Base-by-base conservation (phyloP, 352 stramenopile species). In the Pythium chondricola region DNA sequence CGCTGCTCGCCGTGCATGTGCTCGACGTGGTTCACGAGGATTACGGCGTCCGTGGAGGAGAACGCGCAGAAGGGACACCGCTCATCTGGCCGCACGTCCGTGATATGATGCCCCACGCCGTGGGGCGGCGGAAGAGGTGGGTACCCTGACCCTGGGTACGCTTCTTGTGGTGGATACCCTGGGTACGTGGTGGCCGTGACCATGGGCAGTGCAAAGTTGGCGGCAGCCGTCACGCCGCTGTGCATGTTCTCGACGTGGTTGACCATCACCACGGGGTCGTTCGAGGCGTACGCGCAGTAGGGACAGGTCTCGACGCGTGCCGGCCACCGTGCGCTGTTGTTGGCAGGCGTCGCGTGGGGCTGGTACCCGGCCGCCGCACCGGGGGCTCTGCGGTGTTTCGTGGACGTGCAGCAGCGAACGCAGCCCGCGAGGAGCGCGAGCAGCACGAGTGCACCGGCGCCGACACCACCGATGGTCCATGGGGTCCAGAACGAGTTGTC, bases 21-120 rank as follows among this genome's bases (percentile, higher is more conserved):
- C 58, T 92, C 61, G 13, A 92, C 70, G 52, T 92, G 80, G 61
- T 88, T 88, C 6, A 92, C 77, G 26, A 92, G 58, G 26, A 85
- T 74, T 17, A 87, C 71, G 13, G 74, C 54, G 47, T 92, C 71
- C 1, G 52, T 30, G 0, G 75, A 69, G 20, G 65, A 32, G 47
- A 85, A 92, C 18, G 49, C 49, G 48, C 80, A 92, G 58, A 71
- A 73, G 9, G 80, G 80, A 62, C 80, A 92, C 54, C 61, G 43
- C 41, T 87, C 61, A 39, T 67, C 65, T 11, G 38, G 27, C 2
- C 41, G 39, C 2, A 47, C 24, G 14, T 52, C 29, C n/a, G 46
- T 2, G 5, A n/a, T 2, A 3, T 48, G 25, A 37, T 52, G 38
- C 29, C 46, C 39, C 31, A 55, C 46, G 11, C 39, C 8, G 53